Evolutionary conservation across 148 eudicot species (phyloP).

Genomic region (Rhododendron williamsianum): DNA sequence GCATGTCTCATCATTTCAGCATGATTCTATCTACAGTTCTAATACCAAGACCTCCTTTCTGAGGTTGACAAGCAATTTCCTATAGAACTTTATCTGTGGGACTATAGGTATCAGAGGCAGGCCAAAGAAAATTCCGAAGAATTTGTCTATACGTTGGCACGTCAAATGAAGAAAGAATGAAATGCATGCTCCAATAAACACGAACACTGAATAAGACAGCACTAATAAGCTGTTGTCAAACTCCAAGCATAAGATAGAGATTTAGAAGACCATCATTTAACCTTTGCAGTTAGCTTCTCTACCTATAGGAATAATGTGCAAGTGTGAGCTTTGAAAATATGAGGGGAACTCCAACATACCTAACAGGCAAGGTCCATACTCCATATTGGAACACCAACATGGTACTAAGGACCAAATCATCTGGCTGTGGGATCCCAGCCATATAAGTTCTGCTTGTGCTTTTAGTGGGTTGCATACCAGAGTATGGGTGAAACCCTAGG

Average conservation of each 20-base stretch:
- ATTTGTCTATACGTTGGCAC: neutral
- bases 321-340: neutral
- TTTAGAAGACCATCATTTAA: neutral
- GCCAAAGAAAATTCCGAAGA: neutral
- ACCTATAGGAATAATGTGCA: neutral
- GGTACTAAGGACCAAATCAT: neutral
- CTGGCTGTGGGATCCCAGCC: neutral
- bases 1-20: neutral
- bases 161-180: neutral
- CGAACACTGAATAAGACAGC: neutral
- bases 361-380: neutral
- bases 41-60: neutral
- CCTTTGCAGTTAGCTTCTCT: neutral
- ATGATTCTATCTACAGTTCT: neutral
- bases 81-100: neutral
- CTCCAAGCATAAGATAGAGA: neutral
- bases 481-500: neutral
- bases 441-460: neutral
- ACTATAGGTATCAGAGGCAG: neutral
- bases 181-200: neutral
- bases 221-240: neutral
- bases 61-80: no score
- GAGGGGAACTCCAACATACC: neutral
- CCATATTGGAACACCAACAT: neutral
- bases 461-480: neutral